Evolutionary conservation across 345 rosid genomes (phyloP), one percentile per base, ranked within the genome.

Genomic region (Ceriops tagal): DNA sequence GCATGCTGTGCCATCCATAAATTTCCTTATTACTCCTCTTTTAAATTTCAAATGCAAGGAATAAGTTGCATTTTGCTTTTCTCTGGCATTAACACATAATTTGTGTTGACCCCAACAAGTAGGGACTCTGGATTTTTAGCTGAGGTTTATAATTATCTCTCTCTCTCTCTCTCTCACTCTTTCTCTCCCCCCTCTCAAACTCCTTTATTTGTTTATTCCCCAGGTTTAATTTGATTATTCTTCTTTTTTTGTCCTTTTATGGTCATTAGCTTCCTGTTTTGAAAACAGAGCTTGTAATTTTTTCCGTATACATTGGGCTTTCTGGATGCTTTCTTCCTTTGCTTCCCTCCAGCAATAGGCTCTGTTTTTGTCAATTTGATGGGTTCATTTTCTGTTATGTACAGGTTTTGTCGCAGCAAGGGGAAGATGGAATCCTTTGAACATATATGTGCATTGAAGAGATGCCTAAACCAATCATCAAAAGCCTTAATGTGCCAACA

Each of bases 371-470:
- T 82, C 89, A 73, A 80, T 81, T 93, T 88, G 96, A 86, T 90
- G 68, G 85, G 78, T 82, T 79, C 69, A 79, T 75, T 81, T 84
- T 84, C 80, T 82, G 71, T 69, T 79, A 82, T 85, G 65, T 71
- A 73, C 96, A 90, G 97, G 97, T 86, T 76, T 69, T 18, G 58
- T 77, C 69, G 84, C 84, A 43, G 89, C 84, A 77, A 83, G 83
- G 72, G 83, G 86, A 82, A 82, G 88, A 78, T 67, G 89, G 77
- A 83, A 78, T 84, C 83, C 68, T 76, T 79, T 80, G 78, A 81
- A 83, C 83, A 53, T 85, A 78, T 81, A 75, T 88, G 93, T 85
- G 43, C 85, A 78, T 77, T 81, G 88, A 86, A 62, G 85, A 75
- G 62, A 80, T 76, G 75, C 71, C 71, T 64, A 77, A 64, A 73